Evolutionary conservation across 768 basidiomycete genomes (phyloP).

Genomic region (Termitomyces sp.): DNA sequence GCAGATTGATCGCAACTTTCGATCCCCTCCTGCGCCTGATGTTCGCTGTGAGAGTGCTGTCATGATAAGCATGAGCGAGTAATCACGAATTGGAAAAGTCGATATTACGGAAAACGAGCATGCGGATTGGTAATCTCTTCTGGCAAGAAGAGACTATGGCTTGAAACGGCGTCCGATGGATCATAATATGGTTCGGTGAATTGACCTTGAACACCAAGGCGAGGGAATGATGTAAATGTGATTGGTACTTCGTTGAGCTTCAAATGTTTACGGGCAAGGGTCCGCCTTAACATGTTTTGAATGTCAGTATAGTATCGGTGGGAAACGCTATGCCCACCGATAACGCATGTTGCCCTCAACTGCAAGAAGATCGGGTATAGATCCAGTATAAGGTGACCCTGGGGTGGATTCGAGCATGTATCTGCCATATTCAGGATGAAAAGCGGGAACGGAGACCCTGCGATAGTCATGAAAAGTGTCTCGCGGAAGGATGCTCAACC

Average conservation of each 20-base stretch:
- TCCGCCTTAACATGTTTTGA: constrained; percentile 47
- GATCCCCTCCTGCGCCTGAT: constrained; percentile 87
- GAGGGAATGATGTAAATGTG: constrained; percentile 93
- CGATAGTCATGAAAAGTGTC: not conserved
- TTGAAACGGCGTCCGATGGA: constrained; percentile 72
- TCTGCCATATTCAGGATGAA: constrained; percentile 97
- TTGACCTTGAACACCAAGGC: constrained; percentile 79
- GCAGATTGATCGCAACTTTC: constrained; percentile 94
- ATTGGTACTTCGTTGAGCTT: constrained; percentile 83
- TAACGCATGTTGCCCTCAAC: constrained; percentile 96
- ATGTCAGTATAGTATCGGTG: not conserved
- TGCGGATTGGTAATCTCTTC: constrained; percentile 97
- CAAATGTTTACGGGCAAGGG: constrained; percentile 77
- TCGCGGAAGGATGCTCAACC: constrained; percentile 17
- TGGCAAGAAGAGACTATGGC: constrained; percentile 90
- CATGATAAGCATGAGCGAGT: constrained; percentile 10
- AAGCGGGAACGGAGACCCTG: constrained; percentile 77
- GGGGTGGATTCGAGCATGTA: constrained; percentile 99
- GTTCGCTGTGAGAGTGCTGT: constrained; percentile 94
- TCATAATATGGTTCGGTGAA: constrained; percentile 90
- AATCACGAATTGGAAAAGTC: constrained; percentile 5
- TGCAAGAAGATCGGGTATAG: constrained; percentile 75
- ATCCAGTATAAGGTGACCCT: constrained; percentile 89
- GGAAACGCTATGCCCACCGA: constrained; percentile 41
- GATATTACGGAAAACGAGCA: constrained; percentile 84